Percentiles rank a stretch among this genome's conserved stretches.
Conservation (phyloP, 2,329 filamentous ascomycete genomes). For the Colletotrichum melonis region DNA sequence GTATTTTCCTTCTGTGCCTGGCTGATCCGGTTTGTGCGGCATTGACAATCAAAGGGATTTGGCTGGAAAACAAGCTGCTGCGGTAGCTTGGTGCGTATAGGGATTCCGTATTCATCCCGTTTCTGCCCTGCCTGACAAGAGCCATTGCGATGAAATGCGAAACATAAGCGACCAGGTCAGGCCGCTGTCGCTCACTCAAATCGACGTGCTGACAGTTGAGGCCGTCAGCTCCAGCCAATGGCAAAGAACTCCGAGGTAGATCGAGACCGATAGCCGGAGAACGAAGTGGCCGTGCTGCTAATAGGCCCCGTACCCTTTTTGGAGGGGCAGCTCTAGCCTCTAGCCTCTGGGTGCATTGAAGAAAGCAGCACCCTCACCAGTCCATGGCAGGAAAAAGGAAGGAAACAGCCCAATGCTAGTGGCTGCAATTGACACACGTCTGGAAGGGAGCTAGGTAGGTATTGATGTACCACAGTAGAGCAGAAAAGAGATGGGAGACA, state of each 20-base stretch:
- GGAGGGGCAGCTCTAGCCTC: background rate
- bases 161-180: constrained; percentile 9
- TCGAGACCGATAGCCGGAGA: constrained; percentile 32
- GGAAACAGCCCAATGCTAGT: constrained; percentile 7
- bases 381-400: background rate
- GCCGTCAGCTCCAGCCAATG: constrained; percentile 13
- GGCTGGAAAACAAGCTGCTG: background rate
- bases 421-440: constrained; percentile 5
- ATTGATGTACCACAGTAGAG: background rate
- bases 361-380: background rate
- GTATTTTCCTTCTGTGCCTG: background rate
- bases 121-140: background rate
- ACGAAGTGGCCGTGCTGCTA: background rate
- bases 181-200: constrained; percentile 26
- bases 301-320: background rate
- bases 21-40: constrained; percentile 21
- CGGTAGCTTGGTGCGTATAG: background rate
- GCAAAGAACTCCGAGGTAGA: background rate
- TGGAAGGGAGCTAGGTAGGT: background rate
- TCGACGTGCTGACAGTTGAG: constrained; percentile 13
- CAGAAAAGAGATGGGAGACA: background rate
- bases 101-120: background rate
- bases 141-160: constrained; percentile 13
- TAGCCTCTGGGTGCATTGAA: background rate
- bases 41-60: background rate